Evolutionary conservation across 192 early-diverging fungal species (phyloP), one percentile per base, ranked within the genome.

Genomic region (Lobosporangium transversale): DNA sequence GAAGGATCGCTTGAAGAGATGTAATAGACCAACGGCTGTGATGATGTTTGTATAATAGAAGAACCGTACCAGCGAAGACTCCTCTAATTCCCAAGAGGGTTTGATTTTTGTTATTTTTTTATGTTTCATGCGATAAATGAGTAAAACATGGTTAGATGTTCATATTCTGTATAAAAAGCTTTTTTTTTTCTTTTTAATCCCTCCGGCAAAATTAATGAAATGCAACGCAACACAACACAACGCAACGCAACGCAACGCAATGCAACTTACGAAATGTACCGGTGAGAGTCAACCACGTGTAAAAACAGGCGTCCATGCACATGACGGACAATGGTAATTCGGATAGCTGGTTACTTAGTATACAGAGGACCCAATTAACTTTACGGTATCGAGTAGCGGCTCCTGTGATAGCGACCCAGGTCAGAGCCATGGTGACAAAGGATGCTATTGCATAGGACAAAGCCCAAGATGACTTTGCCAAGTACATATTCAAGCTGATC

Each of bases 41-140:
- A 76, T 66, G 20, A 76, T 62, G 23, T 76, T 76, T n/a, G 44
- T 67, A 45, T 76, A 76, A 44, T 75, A 75, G 55, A 75, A 75
- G 52, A 75, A 75, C 17, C 70, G 57, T 3, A 61, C 70, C 17
- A 75, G 50, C 12, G 60, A 31, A 1, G 70, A 75, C 36, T 75
- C 70, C 57, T 75, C 70, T 75, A 70, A n/a, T n/a, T n/a, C n/a
- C n/a, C n/a, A n/a, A n/a, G n/a, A n/a, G n/a, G n/a, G n/a, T n/a
- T n/a, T n/a, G n/a, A n/a, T n/a, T n/a, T n/a, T n/a, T n/a, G n/a
- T n/a, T n/a, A n/a, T n/a, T n/a, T n/a, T n/a, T n/a, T n/a, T n/a
- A n/a, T n/a, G n/a, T n/a, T n/a, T n/a, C n/a, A n/a, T n/a, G n/a
- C n/a, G n/a, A n/a, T n/a, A n/a, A n/a, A n/a, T n/a, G n/a, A n/a